Evolutionary conservation across 2,329 filamentous ascomycete genomes (phyloP).

Genomic region (Phialocephala subalpina): DNA sequence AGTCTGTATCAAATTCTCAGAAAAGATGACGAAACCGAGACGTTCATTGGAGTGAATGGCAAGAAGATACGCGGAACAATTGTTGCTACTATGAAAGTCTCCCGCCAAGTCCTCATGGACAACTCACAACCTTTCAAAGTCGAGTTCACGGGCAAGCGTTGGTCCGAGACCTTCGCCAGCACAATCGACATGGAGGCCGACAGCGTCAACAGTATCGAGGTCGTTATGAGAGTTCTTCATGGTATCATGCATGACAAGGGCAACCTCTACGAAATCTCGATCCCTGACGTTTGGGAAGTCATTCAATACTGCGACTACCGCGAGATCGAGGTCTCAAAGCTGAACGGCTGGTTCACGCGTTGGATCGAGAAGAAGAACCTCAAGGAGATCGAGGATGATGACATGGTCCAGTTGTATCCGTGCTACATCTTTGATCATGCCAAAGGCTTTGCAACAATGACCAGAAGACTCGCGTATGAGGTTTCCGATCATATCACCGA

Average conservation of each 20-base stretch:
- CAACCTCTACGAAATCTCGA: constrained; percentile 3
- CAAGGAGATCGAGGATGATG: not conserved
- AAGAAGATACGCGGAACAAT: constrained; percentile 6
- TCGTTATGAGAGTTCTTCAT: constrained; percentile 33
- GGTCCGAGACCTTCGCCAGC: constrained; percentile 8
- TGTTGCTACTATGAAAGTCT: constrained; percentile 24
- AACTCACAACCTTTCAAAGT: constrained; percentile 22
- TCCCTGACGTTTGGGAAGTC: constrained; percentile 25
- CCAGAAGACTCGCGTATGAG: constrained; percentile 23
- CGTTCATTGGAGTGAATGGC: not conserved
- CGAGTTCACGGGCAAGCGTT: constrained; percentile 8
- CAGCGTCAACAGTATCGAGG: constrained; percentile 20
- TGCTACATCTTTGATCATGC: constrained; percentile 24
- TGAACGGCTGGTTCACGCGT: constrained; percentile 25
- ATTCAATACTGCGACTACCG: constrained; percentile 23
- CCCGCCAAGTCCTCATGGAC: constrained; percentile 13
- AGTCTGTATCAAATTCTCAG: constrained; percentile 1
- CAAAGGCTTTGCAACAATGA: constrained; percentile 20
- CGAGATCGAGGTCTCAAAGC: constrained; percentile 8
- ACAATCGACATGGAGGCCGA: constrained; percentile 26
- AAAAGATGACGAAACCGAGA: not conserved
- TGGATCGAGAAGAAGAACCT: constrained; percentile 5
- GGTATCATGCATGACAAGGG: constrained; percentile 11
- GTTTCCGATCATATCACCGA: constrained; percentile 19
- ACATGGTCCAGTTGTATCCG: constrained; percentile 19